These are phyloP conservation scores for Xenosphaeropsis pyriputrescens DNA, from an alignment of 2,329 filamentous ascomycete genomes.

Conservation along the genomic window DNA sequence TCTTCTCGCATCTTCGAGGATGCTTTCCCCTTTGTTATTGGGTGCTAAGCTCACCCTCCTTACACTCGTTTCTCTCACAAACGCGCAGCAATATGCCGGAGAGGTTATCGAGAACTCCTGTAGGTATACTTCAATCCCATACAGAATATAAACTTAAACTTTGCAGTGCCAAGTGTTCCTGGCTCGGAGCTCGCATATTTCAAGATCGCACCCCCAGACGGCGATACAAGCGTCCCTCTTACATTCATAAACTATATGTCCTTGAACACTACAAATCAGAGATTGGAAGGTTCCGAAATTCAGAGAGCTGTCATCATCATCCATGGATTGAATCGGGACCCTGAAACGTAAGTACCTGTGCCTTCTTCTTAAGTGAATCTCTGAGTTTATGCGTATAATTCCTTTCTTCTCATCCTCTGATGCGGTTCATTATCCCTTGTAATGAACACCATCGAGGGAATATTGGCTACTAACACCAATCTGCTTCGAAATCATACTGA, in stretches of 20 bases:
- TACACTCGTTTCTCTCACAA: neutral
- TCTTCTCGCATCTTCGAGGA: too few species aligned
- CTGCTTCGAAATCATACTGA: too few species aligned
- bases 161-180: conserved; percentile 14
- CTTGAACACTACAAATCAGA: conserved; percentile 11
- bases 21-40: too few species aligned
- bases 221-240: conserved; percentile 3
- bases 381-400: too few species aligned
- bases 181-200: conserved; percentile 19
- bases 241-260: conserved; percentile 21
- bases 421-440: too few species aligned
- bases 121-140: neutral
- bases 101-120: conserved; percentile 14
- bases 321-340: conserved; percentile 19
- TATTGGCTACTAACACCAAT: neutral
- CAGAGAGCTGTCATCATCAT: conserved; percentile 20
- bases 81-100: conserved; percentile 17
- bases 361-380: neutral
- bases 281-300: conserved; percentile 11
- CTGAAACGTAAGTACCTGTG: conserved; percentile 3
- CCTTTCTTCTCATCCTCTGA: too few species aligned
- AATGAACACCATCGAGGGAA: too few species aligned
- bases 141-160: neutral
- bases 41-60: neutral
- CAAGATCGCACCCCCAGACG: conserved; percentile 9